phyloP scores from a whole-genome alignment of 1,139 yeast genomes.

The Pichia sp. region DNA sequence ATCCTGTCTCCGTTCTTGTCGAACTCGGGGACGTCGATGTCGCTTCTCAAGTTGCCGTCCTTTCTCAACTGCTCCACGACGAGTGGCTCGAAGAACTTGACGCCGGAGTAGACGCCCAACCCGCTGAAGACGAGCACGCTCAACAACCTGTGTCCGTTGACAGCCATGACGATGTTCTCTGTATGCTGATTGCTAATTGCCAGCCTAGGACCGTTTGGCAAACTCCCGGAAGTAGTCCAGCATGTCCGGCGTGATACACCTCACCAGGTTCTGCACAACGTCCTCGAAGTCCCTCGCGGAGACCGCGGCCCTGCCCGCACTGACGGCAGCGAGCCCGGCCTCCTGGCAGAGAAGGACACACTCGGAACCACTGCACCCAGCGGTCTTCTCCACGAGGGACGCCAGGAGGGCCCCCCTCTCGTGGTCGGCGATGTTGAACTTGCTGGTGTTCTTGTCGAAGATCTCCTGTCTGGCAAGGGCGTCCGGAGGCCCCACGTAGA shows the following conservation, averaged over 20 bases:
- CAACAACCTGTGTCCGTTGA: constrained; percentile 17
- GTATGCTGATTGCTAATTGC: too few relatives aligned
- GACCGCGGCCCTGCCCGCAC: constrained; percentile 36
- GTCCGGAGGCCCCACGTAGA: constrained; percentile 93
- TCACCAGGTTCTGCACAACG: constrained; percentile 66
- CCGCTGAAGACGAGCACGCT: constrained; percentile 27
- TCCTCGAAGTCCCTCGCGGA: constrained; percentile 62
- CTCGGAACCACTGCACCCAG: constrained; percentile 97
- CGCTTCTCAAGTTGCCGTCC: constrained; percentile 65
- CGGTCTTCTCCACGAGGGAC: constrained; percentile 60
- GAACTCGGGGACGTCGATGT: constrained; percentile 50
- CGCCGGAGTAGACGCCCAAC: constrained; percentile 43
- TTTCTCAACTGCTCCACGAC: constrained; percentile 65
- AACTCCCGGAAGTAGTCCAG: constrained; percentile 69
- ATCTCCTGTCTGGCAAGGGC: constrained; percentile 74
- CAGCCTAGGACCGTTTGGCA: constrained; percentile 33
- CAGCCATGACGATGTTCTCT: constrained; percentile 2
- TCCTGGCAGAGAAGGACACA: constrained; percentile 90
- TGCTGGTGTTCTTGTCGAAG: constrained; percentile 60
- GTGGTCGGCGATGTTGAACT: constrained; percentile 49
- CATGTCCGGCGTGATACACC: constrained; percentile 85
- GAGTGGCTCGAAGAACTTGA: constrained; percentile 72
- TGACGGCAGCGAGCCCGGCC: constrained; percentile 88
- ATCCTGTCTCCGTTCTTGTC: constrained; percentile 41
- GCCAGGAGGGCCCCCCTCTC: constrained; percentile 40